Evolutionary conservation across 2,329 filamentous ascomycete genomes (phyloP), one percentile per base, ranked within the genome.

Genomic region (Monilinia fructicola): DNA sequence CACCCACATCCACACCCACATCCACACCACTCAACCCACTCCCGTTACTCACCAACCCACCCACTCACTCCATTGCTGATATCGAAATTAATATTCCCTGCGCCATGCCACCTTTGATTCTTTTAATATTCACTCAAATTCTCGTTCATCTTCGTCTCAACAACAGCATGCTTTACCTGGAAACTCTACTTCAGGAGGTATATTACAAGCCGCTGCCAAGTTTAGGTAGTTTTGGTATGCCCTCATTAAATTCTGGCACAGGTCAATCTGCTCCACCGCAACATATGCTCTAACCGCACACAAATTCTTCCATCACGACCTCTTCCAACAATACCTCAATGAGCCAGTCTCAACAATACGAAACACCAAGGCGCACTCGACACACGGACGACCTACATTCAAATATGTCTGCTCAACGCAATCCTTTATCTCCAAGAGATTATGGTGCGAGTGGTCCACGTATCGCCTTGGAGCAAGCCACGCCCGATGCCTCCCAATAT

Each of bases 391-490:
- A 87, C 75, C 78, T 85, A 72, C 75, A 78, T 48, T 74, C 76
- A 50, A 72, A 67, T 44, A 74, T 72, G 70, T 56, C 69, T 66
- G 69, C 72, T 16, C 74, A 75, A 63, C 71, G 75, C 53, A 70
- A 71, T 16, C 67, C 70, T 52, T 60, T 76, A 54, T 76, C 75
- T 28, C 73, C 82, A 54, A 79, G 82, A 70, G 81, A 83, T 65
- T 83, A 83, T 73, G 77, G 77, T 56, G 79, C 78, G 56, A 79
- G 76, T 63, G 79, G 80, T 68, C 78, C 81, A 65, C 84, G 84
- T 60, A 85, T 88, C 74, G 87, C 81, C 73, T 79, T 88, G 59
- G 86, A 88, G 71, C 83, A 87, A 71, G 81, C 82, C n/a, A 81
- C 80, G 26, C 79, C 83, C 31, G 79, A 81, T 65, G 74, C 76